phyloP scores from a whole-genome alignment of 1,139 yeast species.

The Yamadazyma buinensis region DNA sequence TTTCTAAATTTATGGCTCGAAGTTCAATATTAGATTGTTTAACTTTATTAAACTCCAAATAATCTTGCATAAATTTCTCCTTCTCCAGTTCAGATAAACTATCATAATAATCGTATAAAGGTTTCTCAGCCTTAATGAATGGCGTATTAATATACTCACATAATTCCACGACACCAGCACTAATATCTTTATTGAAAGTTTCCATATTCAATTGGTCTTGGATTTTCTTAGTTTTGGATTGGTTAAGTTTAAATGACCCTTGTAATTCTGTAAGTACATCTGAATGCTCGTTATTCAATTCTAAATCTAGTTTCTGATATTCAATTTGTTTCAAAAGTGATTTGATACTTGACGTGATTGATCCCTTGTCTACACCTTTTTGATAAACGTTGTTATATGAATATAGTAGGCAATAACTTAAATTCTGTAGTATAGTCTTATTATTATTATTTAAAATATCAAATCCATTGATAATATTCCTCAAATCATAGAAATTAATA shows the following conservation, averaged over 20 bases:
- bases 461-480: constrained; percentile 6
- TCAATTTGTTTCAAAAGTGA: not conserved
- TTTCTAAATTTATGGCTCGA: constrained; percentile 3
- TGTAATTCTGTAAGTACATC: constrained; percentile 2
- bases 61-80: constrained; percentile 20
- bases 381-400: constrained; percentile 7
- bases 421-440: not conserved
- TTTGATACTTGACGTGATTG: constrained; percentile 1
- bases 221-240: too few species aligned
- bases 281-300: constrained; percentile 1
- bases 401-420: constrained; percentile 8
- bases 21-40: constrained; percentile 15
- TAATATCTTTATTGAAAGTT: constrained; percentile 5
- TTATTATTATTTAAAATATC: constrained; percentile 3
- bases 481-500: constrained; percentile 10
- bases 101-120: constrained; percentile 13
- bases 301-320: not conserved
- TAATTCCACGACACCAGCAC: constrained; percentile 6
- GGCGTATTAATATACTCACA: constrained; percentile 9
- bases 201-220: not conserved
- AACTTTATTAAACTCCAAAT: constrained; percentile 19
- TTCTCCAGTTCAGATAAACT: constrained; percentile 4
- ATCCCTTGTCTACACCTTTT: not conserved
- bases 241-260: not conserved
- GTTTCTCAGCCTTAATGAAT: constrained; percentile 2